Percentiles rank a stretch among this genome's conserved stretches.
These are phyloP conservation scores for Aspergillus glaucus DNA, from an alignment of 2,329 filamentous ascomycete species.

Conservation along the genomic window DNA sequence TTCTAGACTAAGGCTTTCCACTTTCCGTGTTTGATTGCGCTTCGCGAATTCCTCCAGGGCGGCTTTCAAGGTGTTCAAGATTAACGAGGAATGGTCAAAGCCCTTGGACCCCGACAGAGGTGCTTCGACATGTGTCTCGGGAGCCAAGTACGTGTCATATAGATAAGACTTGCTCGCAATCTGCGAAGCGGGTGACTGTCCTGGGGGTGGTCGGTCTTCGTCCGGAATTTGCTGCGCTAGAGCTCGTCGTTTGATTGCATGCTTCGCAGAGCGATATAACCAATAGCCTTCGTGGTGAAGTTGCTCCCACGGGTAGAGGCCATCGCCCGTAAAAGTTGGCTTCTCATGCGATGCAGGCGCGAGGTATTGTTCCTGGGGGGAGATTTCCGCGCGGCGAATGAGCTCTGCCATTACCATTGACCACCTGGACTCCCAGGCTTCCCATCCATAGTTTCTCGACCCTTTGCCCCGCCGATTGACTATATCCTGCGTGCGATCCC, in stretches of 20 bases:
- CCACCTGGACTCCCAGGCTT: slow-evolving; percentile 83
- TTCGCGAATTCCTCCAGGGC: slow-evolving; percentile 47
- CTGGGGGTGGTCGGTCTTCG: slow-evolving; percentile 52
- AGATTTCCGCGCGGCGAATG: slow-evolving; percentile 47
- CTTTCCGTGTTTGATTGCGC: slow-evolving; percentile 48
- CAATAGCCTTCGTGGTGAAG: slow-evolving; percentile 60
- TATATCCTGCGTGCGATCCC: slow-evolving; percentile 65
- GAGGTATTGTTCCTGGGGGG: slow-evolving; percentile 21
- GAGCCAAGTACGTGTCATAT: slow-evolving; percentile 57
- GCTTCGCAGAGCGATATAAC: slow-evolving; percentile 49
- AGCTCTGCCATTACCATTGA: slow-evolving; percentile 56
- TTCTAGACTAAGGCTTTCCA: slow-evolving; percentile 50
- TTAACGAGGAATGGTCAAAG: slow-evolving; percentile 48
- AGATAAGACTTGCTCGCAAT: slow-evolving; percentile 47
- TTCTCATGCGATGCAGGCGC: slow-evolving; percentile 49
- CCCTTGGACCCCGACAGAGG: slow-evolving; percentile 38
- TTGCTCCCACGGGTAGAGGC: slow-evolving; percentile 51
- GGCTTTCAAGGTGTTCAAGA: slow-evolving; percentile 43
- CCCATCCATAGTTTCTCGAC: slow-evolving; percentile 84
- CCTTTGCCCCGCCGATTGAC: slow-evolving; percentile 79
- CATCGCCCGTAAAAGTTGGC: slow-evolving; percentile 42
- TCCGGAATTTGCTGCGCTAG: slow-evolving; percentile 52
- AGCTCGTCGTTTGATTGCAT: slow-evolving; percentile 45
- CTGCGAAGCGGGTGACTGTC: slow-evolving; percentile 50
- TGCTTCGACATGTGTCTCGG: slow-evolving; percentile 52